Base-by-base conservation (phyloP, 2,329 filamentous ascomycete genomes). In the Ceratocystis papillata region DNA sequence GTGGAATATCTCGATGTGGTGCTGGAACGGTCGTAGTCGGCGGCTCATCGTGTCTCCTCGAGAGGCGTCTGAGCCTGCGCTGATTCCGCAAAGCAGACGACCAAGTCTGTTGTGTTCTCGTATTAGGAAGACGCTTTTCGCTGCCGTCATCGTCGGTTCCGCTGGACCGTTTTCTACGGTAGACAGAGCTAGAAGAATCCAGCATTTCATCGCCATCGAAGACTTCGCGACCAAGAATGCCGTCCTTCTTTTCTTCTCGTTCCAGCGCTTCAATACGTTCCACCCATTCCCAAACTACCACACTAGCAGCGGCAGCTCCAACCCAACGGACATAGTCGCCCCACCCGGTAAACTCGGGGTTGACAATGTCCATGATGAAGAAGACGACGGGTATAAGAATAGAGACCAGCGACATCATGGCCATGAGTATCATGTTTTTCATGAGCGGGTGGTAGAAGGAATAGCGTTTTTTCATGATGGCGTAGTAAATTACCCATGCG, bases 201-300 rank as follows among this genome's bases (percentile, higher is more conserved):
- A 96, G 79, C 87, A 94, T 95, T 73, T 96, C 92, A 71, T 96
- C 92, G 2, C 91, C 92, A 70, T 96, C 92, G 72, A 96, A 96
- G 0, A 96, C 86, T 73, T 96, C 92, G 69, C 92, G 81, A 2
- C 92, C 92, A 1, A 96, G 77, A 65, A 96, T 95, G 0, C 92
- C 92, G 71, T 96, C 91, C 75, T 95, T 96, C 76, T 92, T 90
- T 74, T 96, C 91, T 74, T 96, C 91, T 70, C 92, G 84, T 77
- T 96, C 92, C 68, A 96, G 76, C 0, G 91, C 90, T 74, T 96
- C 92, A 62, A 96, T 96, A 30, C 92, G 83, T 75, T 96, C 92
- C 2, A 96, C 92, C 92, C 92, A 96, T 75, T 96, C 92, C 92
- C 92, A 96, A 1, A 96, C 92, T 25, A 96, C 89, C n/a, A 96